Evolutionary conservation across 345 rosid genomes (phyloP).

Genomic region (Salix arbutifolia): DNA sequence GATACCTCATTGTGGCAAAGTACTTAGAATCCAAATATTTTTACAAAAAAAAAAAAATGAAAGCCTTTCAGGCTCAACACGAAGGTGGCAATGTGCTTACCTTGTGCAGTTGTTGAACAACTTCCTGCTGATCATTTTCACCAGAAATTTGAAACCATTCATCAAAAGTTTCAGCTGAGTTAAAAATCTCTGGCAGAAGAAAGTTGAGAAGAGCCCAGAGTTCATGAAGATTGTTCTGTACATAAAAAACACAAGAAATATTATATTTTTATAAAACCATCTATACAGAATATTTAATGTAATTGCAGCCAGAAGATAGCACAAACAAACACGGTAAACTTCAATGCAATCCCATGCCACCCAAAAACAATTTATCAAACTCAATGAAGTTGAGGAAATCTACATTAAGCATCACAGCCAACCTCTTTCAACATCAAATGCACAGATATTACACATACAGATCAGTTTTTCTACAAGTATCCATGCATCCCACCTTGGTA

Average conservation of each 20-base stretch:
- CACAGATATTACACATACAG: background rate
- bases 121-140: conserved; percentile 97
- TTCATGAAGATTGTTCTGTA: conserved; percentile 98
- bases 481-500: background rate
- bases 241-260: conserved; percentile 3
- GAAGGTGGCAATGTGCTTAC: conserved; percentile 27
- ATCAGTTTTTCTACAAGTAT: background rate
- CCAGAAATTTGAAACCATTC: conserved; percentile 99
- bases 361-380: background rate
- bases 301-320: background rate
- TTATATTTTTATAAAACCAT: background rate
- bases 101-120: conserved; percentile 97
- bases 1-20: background rate
- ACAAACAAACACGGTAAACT: background rate
- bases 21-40: background rate
- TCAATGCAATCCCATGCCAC: background rate
- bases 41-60: background rate
- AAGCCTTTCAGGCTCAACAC: background rate
- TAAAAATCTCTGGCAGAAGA: conserved; percentile 86
- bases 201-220: conserved; percentile 98
- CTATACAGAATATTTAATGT: background rate
- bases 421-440: background rate
- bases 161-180: conserved; percentile 99
- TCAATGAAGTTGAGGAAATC: background rate
- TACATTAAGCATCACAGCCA: background rate